Evolutionary conservation across 495 filamentous ascomycete species (phyloP), one percentile per base, ranked within the genome.

Genomic region (Tuber melanosporum): DNA sequence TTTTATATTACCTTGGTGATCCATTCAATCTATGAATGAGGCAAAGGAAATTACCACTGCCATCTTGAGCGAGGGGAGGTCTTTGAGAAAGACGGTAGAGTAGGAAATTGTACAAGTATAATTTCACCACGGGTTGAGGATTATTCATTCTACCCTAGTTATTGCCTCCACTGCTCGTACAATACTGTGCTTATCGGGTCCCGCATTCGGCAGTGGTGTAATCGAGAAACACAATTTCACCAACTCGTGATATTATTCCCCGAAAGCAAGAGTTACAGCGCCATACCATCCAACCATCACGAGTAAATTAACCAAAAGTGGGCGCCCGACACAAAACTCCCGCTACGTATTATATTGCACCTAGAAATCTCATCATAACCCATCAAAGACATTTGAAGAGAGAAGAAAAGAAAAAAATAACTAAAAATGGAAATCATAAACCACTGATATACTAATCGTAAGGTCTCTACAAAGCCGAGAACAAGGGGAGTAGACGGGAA

Each of bases 261-360:
- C 14, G 26, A 36, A 36, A 36, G 3, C 46, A 46, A 42, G 5
- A 12, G 20, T 26, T 62, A 46, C 72, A 72, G n/a, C 66, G 17
- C 42, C 41, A 71, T 75, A 17, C 41, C 41, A 7, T 43, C 45
- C 69, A 32, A 22, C 19, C 42, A 20, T 46, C 57, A 26, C 47
- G 46, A 42, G 70, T 42, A 49, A 26, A 45, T 45, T 57, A 75
- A 46, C 45, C 62, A 6, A 75, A 77, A 75, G 62, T 41, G 52
- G 75, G 49, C 14, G 15, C 42, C 44, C 9, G 52, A 32, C 41
- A 62, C 32, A 42, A 44, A 70, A 76, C 70, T 73, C 74, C 70
- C 57, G n/a, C 36, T 36, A 69, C 44, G 15, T 70, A 73, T 5
- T 20, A 43, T 71, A 17, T 41, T 32, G 41, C 71, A 47, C 44